Conservation (phyloP, 2,329 filamentous ascomycete genomes). For the Cucurbitaria berberidis region DNA sequence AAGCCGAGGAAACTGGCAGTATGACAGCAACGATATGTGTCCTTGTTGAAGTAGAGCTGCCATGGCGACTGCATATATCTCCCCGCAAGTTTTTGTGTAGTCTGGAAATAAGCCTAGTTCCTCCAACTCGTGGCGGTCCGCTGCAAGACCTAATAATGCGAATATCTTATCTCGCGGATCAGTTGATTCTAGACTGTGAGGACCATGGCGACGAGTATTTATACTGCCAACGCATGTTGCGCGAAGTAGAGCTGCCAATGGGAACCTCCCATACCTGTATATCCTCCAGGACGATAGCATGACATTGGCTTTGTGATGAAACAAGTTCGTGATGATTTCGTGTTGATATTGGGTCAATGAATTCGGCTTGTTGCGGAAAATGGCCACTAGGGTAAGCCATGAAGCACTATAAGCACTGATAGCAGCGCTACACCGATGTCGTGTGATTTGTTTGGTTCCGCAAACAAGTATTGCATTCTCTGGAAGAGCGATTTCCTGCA, state of each 20-base stretch:
- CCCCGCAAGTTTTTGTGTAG: constrained; percentile 9
- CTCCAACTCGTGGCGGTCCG: constrained; percentile 13
- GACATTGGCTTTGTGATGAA: background rate
- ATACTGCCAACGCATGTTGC: constrained; percentile 15
- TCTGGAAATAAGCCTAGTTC: constrained; percentile 5
- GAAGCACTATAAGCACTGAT: constrained; percentile 9
- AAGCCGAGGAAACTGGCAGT: constrained; percentile 5
- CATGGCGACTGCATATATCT: constrained; percentile 10
- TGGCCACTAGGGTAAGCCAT: background rate
- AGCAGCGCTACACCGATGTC: constrained; percentile 7
- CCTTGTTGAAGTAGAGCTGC: constrained; percentile 17
- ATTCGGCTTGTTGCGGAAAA: no score
- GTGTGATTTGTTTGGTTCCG: constrained; percentile 10
- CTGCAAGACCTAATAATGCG: constrained; percentile 15
- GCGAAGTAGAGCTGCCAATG: constrained; percentile 16
- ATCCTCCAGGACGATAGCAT: constrained; percentile 2
- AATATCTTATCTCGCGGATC: constrained; percentile 18
- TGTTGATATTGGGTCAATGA: background rate
- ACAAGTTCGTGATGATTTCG: background rate
- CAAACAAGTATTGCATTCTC: constrained; percentile 9
- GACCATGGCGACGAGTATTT: constrained; percentile 1
- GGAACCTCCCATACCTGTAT: constrained; percentile 9
- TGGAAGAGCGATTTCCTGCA: constrained; percentile 20
- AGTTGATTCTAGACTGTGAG: constrained; percentile 17
- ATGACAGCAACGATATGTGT: constrained; percentile 16